phyloP scores from a whole-genome alignment of 164 flowering plant species.

The Echeveria elegans region DNA sequence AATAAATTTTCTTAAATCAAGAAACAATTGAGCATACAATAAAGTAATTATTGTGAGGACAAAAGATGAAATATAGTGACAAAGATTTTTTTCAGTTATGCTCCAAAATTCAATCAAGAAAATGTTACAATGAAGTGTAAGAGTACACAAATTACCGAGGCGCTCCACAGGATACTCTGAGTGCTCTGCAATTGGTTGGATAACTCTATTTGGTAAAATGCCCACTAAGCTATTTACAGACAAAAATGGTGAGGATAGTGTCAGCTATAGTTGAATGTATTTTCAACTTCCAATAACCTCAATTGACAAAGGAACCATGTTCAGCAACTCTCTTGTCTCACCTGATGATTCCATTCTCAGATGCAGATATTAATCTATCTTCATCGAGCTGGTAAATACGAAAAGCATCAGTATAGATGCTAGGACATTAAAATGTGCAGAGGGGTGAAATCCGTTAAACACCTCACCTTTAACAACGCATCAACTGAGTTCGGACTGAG shows the following conservation, averaged over 20 bases:
- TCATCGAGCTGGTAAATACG: constrained; percentile 64
- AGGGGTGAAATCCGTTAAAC: not conserved
- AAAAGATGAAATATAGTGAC: not conserved
- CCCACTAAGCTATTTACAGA: constrained; percentile 56
- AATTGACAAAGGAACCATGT: not conserved
- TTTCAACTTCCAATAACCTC: not conserved
- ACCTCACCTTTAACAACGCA: constrained; percentile 64
- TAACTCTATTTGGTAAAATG: constrained; percentile 82
- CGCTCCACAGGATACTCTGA: constrained; percentile 89
- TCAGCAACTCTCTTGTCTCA: constrained; percentile 16
- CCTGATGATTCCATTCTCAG: constrained; percentile 93
- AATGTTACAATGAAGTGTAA: constrained; percentile 5
- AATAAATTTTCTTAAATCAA: too few relatives aligned
- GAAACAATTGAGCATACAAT: too few relatives aligned
- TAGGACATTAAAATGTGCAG: constrained; percentile 10
- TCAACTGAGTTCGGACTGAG: constrained; percentile 69
- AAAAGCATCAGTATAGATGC: too few relatives aligned
- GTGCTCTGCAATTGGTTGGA: constrained; percentile 94
- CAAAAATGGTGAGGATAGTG: not conserved
- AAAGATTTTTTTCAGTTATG: too few relatives aligned
- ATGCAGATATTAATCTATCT: constrained; percentile 62
- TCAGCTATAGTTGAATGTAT: not conserved
- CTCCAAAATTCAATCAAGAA: not conserved
- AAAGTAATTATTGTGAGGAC: too few relatives aligned
- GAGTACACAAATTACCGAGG: constrained; percentile 45